Evolutionary conservation across 306 rosid species (phyloP).

Genomic region (Pterocarpus macrocarpus): DNA sequence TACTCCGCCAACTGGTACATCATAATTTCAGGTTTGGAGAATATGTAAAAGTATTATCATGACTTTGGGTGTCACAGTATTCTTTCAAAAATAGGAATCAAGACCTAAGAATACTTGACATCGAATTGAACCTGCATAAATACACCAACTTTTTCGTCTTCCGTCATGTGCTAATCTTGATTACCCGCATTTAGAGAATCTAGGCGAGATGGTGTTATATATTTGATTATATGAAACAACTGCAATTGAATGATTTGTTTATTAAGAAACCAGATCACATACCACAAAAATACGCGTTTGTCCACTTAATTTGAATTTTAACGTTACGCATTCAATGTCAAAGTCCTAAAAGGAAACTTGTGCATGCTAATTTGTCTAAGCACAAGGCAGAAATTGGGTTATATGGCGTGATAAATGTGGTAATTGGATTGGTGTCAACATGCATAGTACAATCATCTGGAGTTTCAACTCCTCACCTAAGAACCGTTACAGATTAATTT

Average conservation of each 20-base stretch:
- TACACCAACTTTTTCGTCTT: not conserved
- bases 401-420: slow-evolving; percentile 10
- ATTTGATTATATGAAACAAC: not conserved
- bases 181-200: not conserved
- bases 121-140: not conserved
- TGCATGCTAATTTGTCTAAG: not conserved
- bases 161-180: not conserved
- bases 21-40: not conserved
- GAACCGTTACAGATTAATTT: no score
- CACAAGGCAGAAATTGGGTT: not conserved
- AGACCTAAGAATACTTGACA: not conserved
- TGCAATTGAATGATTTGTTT: not conserved
- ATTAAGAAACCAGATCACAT: not conserved
- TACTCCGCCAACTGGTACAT: not conserved
- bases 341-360: slow-evolving; percentile 7
- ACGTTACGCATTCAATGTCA: not conserved
- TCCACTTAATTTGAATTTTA: not conserved
- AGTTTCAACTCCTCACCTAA: no score
- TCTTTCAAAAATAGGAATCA: not conserved
- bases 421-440: not conserved
- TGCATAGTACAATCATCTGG: no score
- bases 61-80: not conserved
- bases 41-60: not conserved
- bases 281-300: slow-evolving; percentile 14
- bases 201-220: not conserved